Percentiles rank a stretch among this genome's conserved stretches.
phyloP scores from a whole-genome alignment of 2,329 filamentous ascomycete species.

The Claviceps africana region DNA sequence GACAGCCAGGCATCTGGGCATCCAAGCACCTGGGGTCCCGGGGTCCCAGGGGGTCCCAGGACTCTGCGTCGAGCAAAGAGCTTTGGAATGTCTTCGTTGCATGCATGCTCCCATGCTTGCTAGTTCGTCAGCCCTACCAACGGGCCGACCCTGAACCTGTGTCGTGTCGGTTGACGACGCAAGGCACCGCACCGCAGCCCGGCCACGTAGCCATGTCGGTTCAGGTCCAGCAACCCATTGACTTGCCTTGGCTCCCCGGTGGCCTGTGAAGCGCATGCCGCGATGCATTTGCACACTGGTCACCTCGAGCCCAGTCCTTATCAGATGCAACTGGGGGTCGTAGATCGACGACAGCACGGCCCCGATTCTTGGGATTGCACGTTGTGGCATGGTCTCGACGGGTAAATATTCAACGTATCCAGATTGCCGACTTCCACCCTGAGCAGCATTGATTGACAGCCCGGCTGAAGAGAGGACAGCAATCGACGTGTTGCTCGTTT shows the following conservation, averaged over 20 bases:
- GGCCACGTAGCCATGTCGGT: slow-evolving; percentile 1
- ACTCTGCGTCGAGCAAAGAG: slow-evolving; percentile 4
- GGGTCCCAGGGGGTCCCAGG: too few species aligned
- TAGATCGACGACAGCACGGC: not conserved
- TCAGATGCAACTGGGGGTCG: not conserved
- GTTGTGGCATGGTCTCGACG: not conserved
- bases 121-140: slow-evolving; percentile 6
- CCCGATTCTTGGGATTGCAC: not conserved
- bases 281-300: not conserved
- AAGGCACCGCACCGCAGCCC: slow-evolving; percentile 1
- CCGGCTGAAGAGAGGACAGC: not conserved
- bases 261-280: not conserved
- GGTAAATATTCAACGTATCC: not conserved
- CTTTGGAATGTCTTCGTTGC: slow-evolving; percentile 6
- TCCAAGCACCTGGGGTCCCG: too few species aligned
- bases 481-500: not conserved
- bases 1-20: slow-evolving; percentile 1
- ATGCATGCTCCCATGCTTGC: slow-evolving; percentile 1
- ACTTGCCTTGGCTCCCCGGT: not conserved
- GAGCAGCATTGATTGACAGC: too few species aligned
- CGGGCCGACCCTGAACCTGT: slow-evolving; percentile 6
- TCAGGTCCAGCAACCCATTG: not conserved
- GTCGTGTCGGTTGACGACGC: slow-evolving; percentile 3
- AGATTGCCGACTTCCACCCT: not conserved
- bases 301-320: not conserved